phyloP scores from a whole-genome alignment of 768 basidiomycete genomes.

The Podaxis carcinomalis region DNA sequence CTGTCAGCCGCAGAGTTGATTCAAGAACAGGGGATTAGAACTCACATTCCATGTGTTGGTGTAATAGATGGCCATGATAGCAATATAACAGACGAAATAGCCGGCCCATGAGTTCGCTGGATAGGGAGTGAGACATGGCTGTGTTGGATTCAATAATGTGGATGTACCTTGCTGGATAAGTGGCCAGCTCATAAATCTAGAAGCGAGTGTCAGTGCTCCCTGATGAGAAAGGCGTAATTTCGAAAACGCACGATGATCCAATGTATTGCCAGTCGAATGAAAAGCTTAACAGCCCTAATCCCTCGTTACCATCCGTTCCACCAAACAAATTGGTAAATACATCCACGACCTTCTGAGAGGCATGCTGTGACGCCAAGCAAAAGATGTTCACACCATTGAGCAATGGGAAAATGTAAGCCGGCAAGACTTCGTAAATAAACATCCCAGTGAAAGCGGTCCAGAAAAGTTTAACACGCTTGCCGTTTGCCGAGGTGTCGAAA shows the following conservation, averaged over 20 bases:
- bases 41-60: constrained; percentile 57
- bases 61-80: constrained; percentile 55
- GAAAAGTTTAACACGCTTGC: constrained; percentile 48
- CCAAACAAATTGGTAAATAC: constrained; percentile 64
- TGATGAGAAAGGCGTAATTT: background rate
- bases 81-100: constrained; percentile 45
- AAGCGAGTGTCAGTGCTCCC: constrained; percentile 5
- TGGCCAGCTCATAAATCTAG: constrained; percentile 48
- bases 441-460: constrained; percentile 47
- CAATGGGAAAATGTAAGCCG: constrained; percentile 59
- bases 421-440: constrained; percentile 50
- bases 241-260: constrained; percentile 32
- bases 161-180: constrained; percentile 49
- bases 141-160: background rate
- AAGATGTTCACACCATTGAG: constrained; percentile 57
- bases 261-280: constrained; percentile 73
- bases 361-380: constrained; percentile 54
- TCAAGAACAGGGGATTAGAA: background rate
- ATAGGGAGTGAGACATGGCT: background rate
- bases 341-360: constrained; percentile 36
- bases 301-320: constrained; percentile 64
- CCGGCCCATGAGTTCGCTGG: constrained; percentile 58
- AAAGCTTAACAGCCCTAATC: constrained; percentile 54
- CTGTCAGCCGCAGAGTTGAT: background rate
- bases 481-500: constrained; percentile 38